Base-by-base conservation (phyloP, 2,329 filamentous ascomycete genomes). In the Beauveria pseudobassiana region DNA sequence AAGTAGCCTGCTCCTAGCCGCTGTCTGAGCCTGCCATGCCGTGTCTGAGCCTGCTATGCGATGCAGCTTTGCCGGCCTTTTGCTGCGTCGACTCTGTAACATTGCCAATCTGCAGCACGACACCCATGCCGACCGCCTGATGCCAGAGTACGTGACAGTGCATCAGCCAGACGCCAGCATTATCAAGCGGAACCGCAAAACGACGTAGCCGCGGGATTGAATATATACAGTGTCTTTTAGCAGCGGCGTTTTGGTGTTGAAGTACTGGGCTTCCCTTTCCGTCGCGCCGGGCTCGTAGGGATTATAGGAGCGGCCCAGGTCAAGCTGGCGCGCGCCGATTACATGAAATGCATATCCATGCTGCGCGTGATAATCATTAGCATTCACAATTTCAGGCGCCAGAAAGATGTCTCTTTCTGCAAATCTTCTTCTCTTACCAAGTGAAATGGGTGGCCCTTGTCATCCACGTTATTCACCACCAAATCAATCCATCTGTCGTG, bases 401-500 rank as follows among this genome's bases (percentile, higher is more conserved):
- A 24, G 6, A 38, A 49, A 48, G n/a, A 30, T 7, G 10, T 42
- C 38, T 42, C 18, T 26, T 52, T 52, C n/a, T 26, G 5, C 18
- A 12, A 30, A n/a, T 14, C 12, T 38, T 38, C 34, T 38, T 38
- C 26, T 63, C 69, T 61, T 68, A 78, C 76, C 48, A 82, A 63
- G 65, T 82, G 80, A 62, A 81, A 81, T 0, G 80, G 79, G 65
- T 82, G 80, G 0, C 73, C 69, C 7, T 76, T 76, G 46, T 81
- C 78, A 61, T 82, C 79, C 18, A 80, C 69, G 60, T 82, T 82
- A 64, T 82, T 82, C 53, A 81, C 69, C 3, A 80, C 71, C 1
- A 81, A 65, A 63, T 81, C 78, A 1, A 80, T 69, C 78, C 79
- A 82, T 34, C 64, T 63, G 7, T 67, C 72, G 18, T 50, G 20